These are phyloP conservation scores for Aureobasidium sp. DNA, from an alignment of 2,329 filamentous ascomycete species.

Conservation along the genomic window DNA sequence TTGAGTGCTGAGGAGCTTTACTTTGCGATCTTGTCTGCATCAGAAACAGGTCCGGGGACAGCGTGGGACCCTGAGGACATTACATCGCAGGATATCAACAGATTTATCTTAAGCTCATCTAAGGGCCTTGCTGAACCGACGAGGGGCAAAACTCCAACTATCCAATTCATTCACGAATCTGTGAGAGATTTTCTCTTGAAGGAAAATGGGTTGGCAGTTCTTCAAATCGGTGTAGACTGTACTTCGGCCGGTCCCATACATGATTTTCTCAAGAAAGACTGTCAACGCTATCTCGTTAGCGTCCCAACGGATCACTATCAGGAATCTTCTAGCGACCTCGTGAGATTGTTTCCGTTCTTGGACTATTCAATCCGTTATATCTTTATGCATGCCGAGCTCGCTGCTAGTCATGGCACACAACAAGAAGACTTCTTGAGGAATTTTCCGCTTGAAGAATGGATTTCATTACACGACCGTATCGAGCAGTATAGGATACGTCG, in stretches of 20 bases:
- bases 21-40: background rate
- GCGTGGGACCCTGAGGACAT: background rate
- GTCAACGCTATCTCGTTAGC: background rate
- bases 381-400: background rate
- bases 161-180: conserved; percentile 49
- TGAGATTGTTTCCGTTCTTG: background rate
- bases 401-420: background rate
- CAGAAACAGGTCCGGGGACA: background rate
- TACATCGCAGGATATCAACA: conserved; percentile 17
- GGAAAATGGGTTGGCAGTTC: conserved; percentile 15
- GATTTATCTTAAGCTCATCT: conserved; percentile 34
- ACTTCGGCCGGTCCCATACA: background rate
- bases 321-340: background rate
- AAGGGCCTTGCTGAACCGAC: conserved; percentile 44
- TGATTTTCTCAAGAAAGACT: background rate
- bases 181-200: conserved; percentile 40
- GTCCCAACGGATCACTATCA: background rate
- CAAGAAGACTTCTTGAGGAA: background rate
- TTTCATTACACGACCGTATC: background rate
- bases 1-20: background rate
- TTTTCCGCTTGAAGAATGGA: background rate
- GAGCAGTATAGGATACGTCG: background rate
- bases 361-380: background rate
- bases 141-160: conserved; percentile 20
- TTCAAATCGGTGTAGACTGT: background rate